Evolutionary conservation across 768 basidiomycete species (phyloP).

Genomic region (Trametes sanguinea): DNA sequence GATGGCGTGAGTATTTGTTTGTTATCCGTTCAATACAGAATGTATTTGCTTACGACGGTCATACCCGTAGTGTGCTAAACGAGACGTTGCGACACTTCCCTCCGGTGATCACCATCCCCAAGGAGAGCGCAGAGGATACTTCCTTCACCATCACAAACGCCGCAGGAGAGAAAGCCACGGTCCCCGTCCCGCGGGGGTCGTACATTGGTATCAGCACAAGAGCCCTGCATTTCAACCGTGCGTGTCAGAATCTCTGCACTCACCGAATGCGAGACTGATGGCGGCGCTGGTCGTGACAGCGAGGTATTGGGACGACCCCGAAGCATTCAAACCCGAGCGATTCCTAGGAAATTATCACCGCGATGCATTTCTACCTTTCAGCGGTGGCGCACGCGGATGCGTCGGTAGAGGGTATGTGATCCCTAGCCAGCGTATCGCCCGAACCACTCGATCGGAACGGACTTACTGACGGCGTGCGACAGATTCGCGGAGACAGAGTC

Average conservation of each 20-base stretch:
- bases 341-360: constrained; percentile 56
- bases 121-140: constrained; percentile 27
- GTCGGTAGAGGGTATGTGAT: constrained; percentile 43
- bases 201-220: constrained; percentile 23
- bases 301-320: constrained; percentile 41
- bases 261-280: too few species aligned
- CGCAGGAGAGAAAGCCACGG: constrained; percentile 24
- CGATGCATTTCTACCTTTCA: constrained; percentile 58
- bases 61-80: constrained; percentile 10
- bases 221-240: constrained; percentile 35
- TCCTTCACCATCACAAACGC: constrained; percentile 22
- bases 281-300: constrained; percentile 24
- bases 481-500: constrained; percentile 45
- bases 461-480: background rate
- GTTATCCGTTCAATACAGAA: background rate
- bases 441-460: too few species aligned
- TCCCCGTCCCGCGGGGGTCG: constrained; percentile 30
- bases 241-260: background rate
- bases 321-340: constrained; percentile 41
- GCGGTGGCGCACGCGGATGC: constrained; percentile 48
- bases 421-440: too few species aligned
- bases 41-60: background rate
- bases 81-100: constrained; percentile 37
- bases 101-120: constrained; percentile 26
- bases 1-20: constrained; percentile 27